A percentile compares a stretch with the other conserved stretches of the same genome.
Evolutionary conservation across 139 green algal species (phyloP).

Genomic region (Closterium sp.): DNA sequence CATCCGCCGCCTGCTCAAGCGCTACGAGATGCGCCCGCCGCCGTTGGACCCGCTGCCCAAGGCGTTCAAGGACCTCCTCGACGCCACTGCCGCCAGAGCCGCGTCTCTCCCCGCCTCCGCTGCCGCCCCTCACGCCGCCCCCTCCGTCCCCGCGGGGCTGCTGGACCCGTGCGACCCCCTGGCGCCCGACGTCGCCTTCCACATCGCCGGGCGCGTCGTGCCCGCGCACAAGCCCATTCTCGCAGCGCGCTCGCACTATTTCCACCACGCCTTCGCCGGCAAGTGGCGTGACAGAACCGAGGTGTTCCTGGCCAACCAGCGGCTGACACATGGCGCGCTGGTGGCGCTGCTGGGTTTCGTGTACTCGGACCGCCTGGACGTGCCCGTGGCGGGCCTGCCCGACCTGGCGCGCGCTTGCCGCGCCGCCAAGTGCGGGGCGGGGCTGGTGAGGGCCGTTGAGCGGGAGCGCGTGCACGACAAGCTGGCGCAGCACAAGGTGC

Average conservation of each 20-base stretch:
- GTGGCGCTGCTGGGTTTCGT: slow-evolving; percentile 33
- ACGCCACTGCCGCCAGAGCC: slow-evolving; percentile 32
- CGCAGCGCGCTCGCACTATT: slow-evolving; percentile 36
- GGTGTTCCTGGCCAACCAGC: slow-evolving; percentile 14
- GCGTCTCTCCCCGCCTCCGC: slow-evolving; percentile 35
- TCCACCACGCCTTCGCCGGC: slow-evolving; percentile 8
- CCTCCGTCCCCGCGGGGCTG: slow-evolving; percentile 3
- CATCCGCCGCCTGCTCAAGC: slow-evolving; percentile 38
- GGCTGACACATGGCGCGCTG: slow-evolving; percentile 38
- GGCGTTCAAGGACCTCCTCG: slow-evolving; percentile 11
- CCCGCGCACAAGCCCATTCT: slow-evolving; percentile 35
- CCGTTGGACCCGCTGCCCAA: slow-evolving; percentile 20
- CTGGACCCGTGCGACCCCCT: neutral
- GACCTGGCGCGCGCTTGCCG: slow-evolving; percentile 19
- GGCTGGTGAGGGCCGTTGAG: slow-evolving; percentile 9
- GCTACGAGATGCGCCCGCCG: slow-evolving; percentile 18
- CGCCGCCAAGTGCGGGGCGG: slow-evolving; percentile 20
- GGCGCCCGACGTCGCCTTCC: slow-evolving; percentile 40
- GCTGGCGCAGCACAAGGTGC: slow-evolving; percentile 36
- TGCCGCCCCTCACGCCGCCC: neutral
- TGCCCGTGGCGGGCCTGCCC: slow-evolving; percentile 47
- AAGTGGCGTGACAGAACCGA: slow-evolving; percentile 27
- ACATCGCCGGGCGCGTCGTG: slow-evolving; percentile 10
- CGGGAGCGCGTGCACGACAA: slow-evolving; percentile 34
- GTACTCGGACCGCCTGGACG: slow-evolving; percentile 46